Base-by-base conservation (phyloP, 2,329 filamentous ascomycete genomes). In the Clarireedia sp. region DNA sequence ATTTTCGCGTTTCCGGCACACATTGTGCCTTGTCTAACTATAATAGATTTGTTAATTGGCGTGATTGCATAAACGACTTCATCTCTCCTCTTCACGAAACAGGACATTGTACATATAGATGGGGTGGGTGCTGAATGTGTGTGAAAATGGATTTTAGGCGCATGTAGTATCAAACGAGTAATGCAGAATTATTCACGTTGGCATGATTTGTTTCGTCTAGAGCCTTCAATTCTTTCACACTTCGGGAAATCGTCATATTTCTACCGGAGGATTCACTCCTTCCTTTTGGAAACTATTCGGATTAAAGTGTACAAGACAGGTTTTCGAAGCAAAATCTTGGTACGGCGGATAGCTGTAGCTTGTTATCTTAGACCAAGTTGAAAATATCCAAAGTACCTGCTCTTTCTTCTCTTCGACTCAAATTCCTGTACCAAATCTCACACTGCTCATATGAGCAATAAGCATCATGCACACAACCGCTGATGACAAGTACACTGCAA, bases 61-160 rank as follows among this genome's bases (percentile, higher is more conserved):
- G 59, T 53, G 59, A 62, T 58, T 68, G 66, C 67, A 69, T 69
- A 61, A 21, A 68, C 65, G 67, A 66, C 62, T 66, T 62, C 60
- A 68, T 64, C 66, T 68, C 67, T 67, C 64, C 67, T 68, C 67
- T 67, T 60, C 48, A 56, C 57, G 51, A 61, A 55, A 17, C 21
- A 36, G 52, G 57, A 58, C 55, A 62, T 58, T 68, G 67, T 69
- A 68, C 55, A 68, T 63, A 67, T 68, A 68, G 62, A 67, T 57
- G 59, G 60, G 51, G 53, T 54, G 33, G 40, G 43, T 55, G 50
- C 29, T 54, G 38, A 19, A 48, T 29, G 44, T 41, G 23, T 48
- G 51, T 53, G 44, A 61, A 51, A 61, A 54, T 59, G 61, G 60
- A 54, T 55, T 55, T 58, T 60, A 59, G 57, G 63, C 60, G 59